phyloP scores from a whole-genome alignment of 2,329 filamentous ascomycete species.

The Talaromyces amestolkiae region DNA sequence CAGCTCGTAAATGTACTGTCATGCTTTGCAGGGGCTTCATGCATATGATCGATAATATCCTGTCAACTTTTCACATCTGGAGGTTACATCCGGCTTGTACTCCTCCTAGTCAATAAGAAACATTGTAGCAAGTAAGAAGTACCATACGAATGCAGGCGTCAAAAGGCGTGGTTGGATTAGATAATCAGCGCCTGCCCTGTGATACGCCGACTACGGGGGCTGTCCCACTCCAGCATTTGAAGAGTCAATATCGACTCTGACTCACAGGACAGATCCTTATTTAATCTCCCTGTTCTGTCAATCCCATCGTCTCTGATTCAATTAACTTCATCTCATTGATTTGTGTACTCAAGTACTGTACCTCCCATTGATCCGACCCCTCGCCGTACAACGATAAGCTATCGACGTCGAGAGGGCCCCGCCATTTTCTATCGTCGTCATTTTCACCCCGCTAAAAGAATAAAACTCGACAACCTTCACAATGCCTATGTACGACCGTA shows the following conservation, averaged over 20 bases:
- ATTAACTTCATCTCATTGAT: neutral
- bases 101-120: neutral
- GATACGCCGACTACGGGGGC: neutral
- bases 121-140: neutral
- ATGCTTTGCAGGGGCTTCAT: neutral
- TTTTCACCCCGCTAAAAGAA: conserved; percentile 21
- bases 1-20: neutral
- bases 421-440: conserved; percentile 23
- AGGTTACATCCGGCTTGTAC: neutral
- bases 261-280: neutral
- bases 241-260: neutral
- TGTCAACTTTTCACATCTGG: neutral
- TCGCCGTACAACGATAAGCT: conserved; percentile 1
- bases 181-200: neutral
- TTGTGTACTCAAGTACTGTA: neutral
- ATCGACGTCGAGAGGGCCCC: conserved; percentile 11
- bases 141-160: neutral
- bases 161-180: conserved; percentile 1
- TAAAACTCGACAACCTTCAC: conserved; percentile 22
- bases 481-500: conserved; percentile 39
- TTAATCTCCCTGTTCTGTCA: neutral
- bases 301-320: neutral
- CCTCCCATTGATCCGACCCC: neutral
- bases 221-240: neutral
- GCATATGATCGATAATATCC: neutral